phyloP scores from a whole-genome alignment of 306 rosid genomes.

The Pterocarpus santalinus region DNA sequence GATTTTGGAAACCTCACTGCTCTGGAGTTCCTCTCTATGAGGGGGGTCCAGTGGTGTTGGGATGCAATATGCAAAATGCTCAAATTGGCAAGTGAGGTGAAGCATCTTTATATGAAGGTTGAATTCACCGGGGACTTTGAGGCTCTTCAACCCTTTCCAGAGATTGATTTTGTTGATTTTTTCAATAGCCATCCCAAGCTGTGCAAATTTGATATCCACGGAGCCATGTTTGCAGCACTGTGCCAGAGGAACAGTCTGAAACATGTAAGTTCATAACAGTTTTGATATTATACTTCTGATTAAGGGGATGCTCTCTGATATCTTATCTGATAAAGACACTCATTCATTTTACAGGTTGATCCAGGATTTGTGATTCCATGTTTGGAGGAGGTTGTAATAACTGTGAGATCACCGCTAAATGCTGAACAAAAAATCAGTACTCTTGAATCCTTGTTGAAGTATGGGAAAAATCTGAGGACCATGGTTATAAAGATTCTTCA shows the following conservation, averaged over 20 bases:
- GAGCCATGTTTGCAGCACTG: slow-evolving; percentile 99
- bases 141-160: slow-evolving; percentile 91
- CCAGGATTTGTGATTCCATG: slow-evolving; percentile 77
- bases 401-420: slow-evolving; percentile 89
- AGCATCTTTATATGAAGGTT: slow-evolving; percentile 92
- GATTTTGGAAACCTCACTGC: slow-evolving; percentile 81
- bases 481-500: slow-evolving; percentile 88
- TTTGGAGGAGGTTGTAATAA: slow-evolving; percentile 81
- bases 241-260: slow-evolving; percentile 92
- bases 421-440: slow-evolving; percentile 96
- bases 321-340: not conserved
- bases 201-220: slow-evolving; percentile 82
- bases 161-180: slow-evolving; percentile 90
- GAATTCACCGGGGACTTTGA: slow-evolving; percentile 94
- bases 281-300: slow-evolving; percentile 23
- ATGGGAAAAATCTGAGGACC: slow-evolving; percentile 70
- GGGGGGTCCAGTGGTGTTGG: slow-evolving; percentile 98
- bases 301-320: not conserved
- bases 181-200: slow-evolving; percentile 88
- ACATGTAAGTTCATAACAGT: slow-evolving; percentile 59
- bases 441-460: slow-evolving; percentile 83
- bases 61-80: slow-evolving; percentile 89
- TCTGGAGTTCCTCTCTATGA: slow-evolving; percentile 77
- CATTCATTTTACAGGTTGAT: slow-evolving; percentile 69
- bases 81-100: slow-evolving; percentile 82